Percentiles rank a stretch among this genome's conserved stretches.
phyloP scores from a whole-genome alignment of 1,284 basidiomycete species.

The Macrocystidia cucumis region DNA sequence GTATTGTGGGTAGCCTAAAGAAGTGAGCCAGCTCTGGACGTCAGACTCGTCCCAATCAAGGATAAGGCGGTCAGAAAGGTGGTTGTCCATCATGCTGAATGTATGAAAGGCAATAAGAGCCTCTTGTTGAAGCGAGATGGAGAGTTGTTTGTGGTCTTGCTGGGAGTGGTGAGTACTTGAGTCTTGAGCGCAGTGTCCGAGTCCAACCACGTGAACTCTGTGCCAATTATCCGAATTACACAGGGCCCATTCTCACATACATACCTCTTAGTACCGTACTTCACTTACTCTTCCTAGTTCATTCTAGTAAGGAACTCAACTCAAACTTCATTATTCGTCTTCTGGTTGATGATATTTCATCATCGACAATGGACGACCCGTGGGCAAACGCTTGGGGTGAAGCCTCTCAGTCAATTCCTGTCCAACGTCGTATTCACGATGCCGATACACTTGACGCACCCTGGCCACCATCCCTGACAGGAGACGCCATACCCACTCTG shows the following conservation, averaged over 20 bases:
- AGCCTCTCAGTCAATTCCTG: slow-evolving; percentile 21
- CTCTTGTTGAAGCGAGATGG: slow-evolving; percentile 9
- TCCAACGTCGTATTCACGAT: slow-evolving; percentile 9
- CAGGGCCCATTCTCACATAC: no score
- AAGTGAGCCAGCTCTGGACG: slow-evolving; percentile 70
- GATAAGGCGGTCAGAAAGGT: slow-evolving; percentile 36
- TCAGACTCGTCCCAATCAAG: slow-evolving; percentile 79
- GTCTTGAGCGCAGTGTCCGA: no score
- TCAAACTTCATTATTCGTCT: no score
- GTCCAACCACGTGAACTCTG: no score
- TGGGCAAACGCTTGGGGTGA: slow-evolving; percentile 64
- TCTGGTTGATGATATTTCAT: no score
- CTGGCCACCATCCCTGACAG: slow-evolving; percentile 14
- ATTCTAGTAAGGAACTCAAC: no score
- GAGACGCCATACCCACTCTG: slow-evolving; percentile 16
- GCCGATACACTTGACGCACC: no score
- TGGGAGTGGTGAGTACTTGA: slow-evolving; percentile 9
- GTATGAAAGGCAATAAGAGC: slow-evolving; percentile 7
- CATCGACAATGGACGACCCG: slow-evolving; percentile 69
- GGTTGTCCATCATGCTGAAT: slow-evolving; percentile 12
- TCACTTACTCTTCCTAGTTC: no score
- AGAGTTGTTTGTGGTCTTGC: slow-evolving; percentile 6
- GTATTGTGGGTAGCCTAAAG: slow-evolving; percentile 77
- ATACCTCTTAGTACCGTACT: no score
- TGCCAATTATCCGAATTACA: no score